Base-by-base conservation (phyloP, 2,329 filamentous ascomycete species). In the Aspergillus unguis region DNA sequence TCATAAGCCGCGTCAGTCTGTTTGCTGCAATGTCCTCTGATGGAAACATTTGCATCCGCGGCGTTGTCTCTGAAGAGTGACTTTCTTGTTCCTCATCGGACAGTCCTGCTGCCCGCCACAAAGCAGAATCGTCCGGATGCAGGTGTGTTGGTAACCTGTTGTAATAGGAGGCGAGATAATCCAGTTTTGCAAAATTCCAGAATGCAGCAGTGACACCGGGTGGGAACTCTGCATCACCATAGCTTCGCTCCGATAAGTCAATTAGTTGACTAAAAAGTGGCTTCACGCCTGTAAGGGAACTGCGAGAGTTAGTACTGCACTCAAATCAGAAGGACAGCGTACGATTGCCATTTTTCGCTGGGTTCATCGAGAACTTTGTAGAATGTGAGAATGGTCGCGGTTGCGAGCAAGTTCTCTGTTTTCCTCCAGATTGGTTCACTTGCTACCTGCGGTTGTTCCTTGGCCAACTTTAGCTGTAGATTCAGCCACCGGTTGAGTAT, bases 341-440 rank as follows among this genome's bases (percentile, higher is more conserved):
- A 73, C 70, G 60, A 76, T 31, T 79, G 76, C 83, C 83, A 86
- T 31, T 81, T 81, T 0, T 77, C 75, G 2, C 79, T 80, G 1
- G 80, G 81, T 3, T 80, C 78, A 62, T 85, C 82, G n/a, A 86
- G 66, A 37, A 85, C 79, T 55, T 85, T 83, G 50, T 85, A 86
- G 0, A 82, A 77, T 52, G 81, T 85, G 1, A 87, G 70, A 1
- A 87, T 83, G 0, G 80, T 79, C 1, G 82, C 80, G 3, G 83
- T 80, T 3, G 82, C 81, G 6, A 86, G 71, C 6, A 85, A 70
- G 42, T 86, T 81, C 57, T 85, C 82, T 3, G 77, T 74, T 56
- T 77, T 77, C 44, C 74, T 74, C 33, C 72, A 61, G 33, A 72
- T 55, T 52, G 56, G 36, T n/a, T 51, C 50, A 8, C 57, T 51